Conservation (phyloP, 2,329 filamentous ascomycete genomes). For the Penicillium decumbens region DNA sequence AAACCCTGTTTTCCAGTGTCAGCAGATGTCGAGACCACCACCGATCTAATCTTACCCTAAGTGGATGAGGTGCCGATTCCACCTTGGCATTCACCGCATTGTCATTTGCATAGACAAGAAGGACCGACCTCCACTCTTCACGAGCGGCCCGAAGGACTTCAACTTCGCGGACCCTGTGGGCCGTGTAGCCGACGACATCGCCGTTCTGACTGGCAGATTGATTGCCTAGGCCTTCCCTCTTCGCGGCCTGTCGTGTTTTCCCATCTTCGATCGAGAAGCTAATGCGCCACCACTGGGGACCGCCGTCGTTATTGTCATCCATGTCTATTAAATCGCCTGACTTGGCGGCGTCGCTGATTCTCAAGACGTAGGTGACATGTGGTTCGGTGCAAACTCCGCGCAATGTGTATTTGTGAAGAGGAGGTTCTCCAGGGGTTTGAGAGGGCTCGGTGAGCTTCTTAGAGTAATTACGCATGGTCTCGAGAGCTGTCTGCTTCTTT, state of each 20-base stretch:
- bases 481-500: constrained; percentile 39
- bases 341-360: constrained; percentile 27
- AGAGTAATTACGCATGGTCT: constrained; percentile 43
- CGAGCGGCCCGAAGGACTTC: constrained; percentile 54
- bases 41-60: constrained; percentile 33
- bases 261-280: constrained; percentile 47
- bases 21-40: constrained; percentile 5
- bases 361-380: constrained; percentile 55
- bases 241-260: constrained; percentile 33
- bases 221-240: constrained; percentile 16
- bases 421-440: constrained; percentile 37
- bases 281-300: constrained; percentile 55
- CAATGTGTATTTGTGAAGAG: constrained; percentile 51
- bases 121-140: constrained; percentile 49
- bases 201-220: constrained; percentile 24
- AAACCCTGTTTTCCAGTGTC: constrained; percentile 37
- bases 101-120: constrained; percentile 59
- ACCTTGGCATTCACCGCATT: constrained; percentile 37
- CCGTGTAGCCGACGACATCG: constrained; percentile 39
- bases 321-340: constrained; percentile 30
- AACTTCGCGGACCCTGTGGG: constrained; percentile 45
- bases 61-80: constrained; percentile 30
- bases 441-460: constrained; percentile 46
- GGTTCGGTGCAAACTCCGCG: constrained; percentile 56
- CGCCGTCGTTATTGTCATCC: constrained; percentile 21